phyloP scores from a whole-genome alignment of 1,284 basidiomycete species.

The Austroboletus olivaceoglutinosus region DNA sequence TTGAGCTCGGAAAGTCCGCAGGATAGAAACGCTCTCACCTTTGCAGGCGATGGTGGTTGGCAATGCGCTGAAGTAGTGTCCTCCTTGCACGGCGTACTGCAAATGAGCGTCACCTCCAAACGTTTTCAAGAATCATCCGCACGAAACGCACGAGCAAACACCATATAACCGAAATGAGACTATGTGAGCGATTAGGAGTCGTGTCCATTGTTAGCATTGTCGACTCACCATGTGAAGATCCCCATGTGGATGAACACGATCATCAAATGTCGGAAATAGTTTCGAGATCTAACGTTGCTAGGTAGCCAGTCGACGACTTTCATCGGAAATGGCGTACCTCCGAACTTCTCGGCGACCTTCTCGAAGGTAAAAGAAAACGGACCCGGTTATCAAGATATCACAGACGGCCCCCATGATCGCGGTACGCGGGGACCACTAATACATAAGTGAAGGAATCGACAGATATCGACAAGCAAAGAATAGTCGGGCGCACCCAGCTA shows the following conservation, averaged over 20 bases:
- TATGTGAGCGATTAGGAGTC: not conserved
- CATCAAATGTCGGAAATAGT: conserved; percentile 12
- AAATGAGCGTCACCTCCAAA: not conserved
- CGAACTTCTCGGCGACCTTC: conserved; percentile 7
- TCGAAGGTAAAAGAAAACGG: conserved; percentile 21
- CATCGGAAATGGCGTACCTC: not conserved
- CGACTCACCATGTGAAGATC: conserved; percentile 14
- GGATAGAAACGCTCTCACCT: conserved; percentile 1
- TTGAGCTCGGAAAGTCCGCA: not conserved
- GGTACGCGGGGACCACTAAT: conserved; percentile 13
- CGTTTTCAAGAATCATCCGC: not conserved
- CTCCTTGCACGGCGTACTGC: conserved; percentile 2
- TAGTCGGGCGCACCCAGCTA: not conserved
- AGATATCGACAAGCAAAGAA: not conserved
- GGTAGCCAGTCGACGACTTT: not conserved
- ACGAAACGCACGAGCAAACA: conserved; percentile 8
- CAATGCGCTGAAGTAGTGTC: not conserved
- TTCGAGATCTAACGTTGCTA: conserved; percentile 3
- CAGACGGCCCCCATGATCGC: conserved; percentile 12
- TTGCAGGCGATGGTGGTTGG: conserved; percentile 5
- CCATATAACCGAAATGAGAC: conserved; percentile 14
- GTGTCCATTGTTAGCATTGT: not conserved
- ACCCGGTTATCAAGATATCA: conserved; percentile 15
- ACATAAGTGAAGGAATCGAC: not conserved
- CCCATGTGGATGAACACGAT: conserved; percentile 20